Evolutionary conservation across 352 stramenopile species (phyloP).

Genomic region (Pythium volutum): DNA sequence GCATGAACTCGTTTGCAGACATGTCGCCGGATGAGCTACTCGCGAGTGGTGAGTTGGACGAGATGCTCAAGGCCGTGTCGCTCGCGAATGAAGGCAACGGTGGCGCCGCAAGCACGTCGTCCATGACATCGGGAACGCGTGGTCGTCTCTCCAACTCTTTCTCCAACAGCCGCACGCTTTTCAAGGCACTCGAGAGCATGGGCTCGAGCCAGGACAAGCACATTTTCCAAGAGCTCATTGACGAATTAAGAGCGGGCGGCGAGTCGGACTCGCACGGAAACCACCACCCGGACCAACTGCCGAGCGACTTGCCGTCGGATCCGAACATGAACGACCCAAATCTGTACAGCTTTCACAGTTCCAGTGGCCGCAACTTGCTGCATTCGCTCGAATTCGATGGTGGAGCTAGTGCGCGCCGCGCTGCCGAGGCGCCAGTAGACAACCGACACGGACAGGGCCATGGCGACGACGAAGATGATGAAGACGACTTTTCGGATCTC

Average conservation of each 20-base stretch:
- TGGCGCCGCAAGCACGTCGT: background rate
- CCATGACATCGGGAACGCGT: conserved; percentile 22
- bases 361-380: conserved; percentile 20
- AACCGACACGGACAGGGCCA: background rate
- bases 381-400: conserved; percentile 38
- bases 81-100: conserved; percentile 42
- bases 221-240: conserved; percentile 66
- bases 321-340: conserved; percentile 23
- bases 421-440: background rate
- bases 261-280: background rate
- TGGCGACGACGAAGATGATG: conserved; percentile 38
- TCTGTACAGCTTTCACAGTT: conserved; percentile 18
- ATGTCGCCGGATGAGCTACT: conserved; percentile 77
- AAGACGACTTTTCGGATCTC: conserved; percentile 23
- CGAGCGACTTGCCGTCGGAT: conserved; percentile 22
- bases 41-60: conserved; percentile 73
- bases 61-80: conserved; percentile 71
- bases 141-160: conserved; percentile 50
- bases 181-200: conserved; percentile 51
- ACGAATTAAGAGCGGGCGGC: conserved; percentile 29
- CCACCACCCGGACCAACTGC: conserved; percentile 18
- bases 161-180: conserved; percentile 51
- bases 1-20: conserved; percentile 57
- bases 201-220: conserved; percentile 60
- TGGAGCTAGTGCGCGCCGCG: background rate